These are phyloP conservation scores for Lunasporangiospora selenospora DNA, from an alignment of 192 early-diverging fungal species.

Conservation along the genomic window DNA sequence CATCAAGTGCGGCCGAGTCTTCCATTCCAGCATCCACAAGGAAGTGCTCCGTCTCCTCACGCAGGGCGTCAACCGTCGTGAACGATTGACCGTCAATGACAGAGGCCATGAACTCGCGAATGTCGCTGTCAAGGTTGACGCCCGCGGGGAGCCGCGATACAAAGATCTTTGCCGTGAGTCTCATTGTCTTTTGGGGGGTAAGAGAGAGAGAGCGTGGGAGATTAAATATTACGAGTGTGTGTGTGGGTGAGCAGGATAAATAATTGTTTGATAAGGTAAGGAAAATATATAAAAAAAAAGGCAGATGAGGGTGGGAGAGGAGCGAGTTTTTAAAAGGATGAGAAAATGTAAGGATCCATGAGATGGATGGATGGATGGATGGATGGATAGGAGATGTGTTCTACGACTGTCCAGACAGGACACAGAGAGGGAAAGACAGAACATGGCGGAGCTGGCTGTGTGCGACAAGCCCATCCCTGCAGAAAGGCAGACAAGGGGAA, in stretches of 20 bases:
- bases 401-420: no score
- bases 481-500: no score
- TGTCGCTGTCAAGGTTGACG: conserved; percentile 34
- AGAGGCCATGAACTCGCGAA: conserved; percentile 36
- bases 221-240: no score
- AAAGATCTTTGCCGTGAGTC: conserved; percentile 29
- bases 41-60: conserved; percentile 70
- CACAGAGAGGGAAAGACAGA: no score
- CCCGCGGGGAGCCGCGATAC: conserved; percentile 29
- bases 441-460: no score
- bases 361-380: background rate
- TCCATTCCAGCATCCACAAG: conserved; percentile 66
- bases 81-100: conserved; percentile 36
- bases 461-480: no score
- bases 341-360: background rate
- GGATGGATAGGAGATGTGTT: no score
- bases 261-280: no score
- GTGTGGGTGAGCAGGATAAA: no score
- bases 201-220: no score
- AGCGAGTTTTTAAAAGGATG: background rate
- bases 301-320: background rate
- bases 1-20: conserved; percentile 50
- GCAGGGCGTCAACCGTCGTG: conserved; percentile 51
- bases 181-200: conserved; percentile 15
- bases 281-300: no score